phyloP scores from a whole-genome alignment of 202 grass and related monocot species.

The Digitaria exilis region DNA sequence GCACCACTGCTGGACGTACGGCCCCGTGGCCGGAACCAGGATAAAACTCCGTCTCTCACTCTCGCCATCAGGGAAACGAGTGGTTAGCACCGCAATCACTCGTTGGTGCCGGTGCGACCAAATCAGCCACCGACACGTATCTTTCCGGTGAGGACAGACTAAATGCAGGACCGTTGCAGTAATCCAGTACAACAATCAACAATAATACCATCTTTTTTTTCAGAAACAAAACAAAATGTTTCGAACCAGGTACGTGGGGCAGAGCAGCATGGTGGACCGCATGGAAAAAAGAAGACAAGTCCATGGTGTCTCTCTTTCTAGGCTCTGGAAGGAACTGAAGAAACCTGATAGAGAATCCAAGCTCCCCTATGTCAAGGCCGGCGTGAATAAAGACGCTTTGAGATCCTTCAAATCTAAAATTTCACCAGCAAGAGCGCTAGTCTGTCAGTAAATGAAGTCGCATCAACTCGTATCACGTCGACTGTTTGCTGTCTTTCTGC shows the following conservation, averaged over 20 bases:
- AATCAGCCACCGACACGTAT: too few relatives aligned
- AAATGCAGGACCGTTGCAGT: neutral
- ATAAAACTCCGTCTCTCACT: too few relatives aligned
- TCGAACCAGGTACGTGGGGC: too few relatives aligned
- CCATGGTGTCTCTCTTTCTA: too few relatives aligned
- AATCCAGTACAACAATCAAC: neutral
- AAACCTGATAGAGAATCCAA: neutral
- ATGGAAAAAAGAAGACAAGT: too few relatives aligned
- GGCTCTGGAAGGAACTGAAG: neutral
- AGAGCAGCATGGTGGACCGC: too few relatives aligned
- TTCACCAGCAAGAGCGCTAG: neutral
- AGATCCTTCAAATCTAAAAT: slow-evolving; percentile 33
- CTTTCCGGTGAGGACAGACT: neutral
- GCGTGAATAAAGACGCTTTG: slow-evolving; percentile 57
- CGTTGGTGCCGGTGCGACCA: too few relatives aligned
- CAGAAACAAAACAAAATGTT: neutral
- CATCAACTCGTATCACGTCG: slow-evolving; percentile 52
- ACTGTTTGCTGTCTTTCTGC: too few relatives aligned
- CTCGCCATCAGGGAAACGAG: too few relatives aligned
- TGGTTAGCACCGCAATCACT: too few relatives aligned
- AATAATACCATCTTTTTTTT: neutral
- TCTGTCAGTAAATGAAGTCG: slow-evolving; percentile 26
- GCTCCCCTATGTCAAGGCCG: slow-evolving; percentile 33
- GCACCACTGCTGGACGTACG: too few relatives aligned
- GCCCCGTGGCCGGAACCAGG: too few relatives aligned